Evolutionary conservation across 2,329 filamentous ascomycete species (phyloP).

Genomic region (Phialophora expanda): DNA sequence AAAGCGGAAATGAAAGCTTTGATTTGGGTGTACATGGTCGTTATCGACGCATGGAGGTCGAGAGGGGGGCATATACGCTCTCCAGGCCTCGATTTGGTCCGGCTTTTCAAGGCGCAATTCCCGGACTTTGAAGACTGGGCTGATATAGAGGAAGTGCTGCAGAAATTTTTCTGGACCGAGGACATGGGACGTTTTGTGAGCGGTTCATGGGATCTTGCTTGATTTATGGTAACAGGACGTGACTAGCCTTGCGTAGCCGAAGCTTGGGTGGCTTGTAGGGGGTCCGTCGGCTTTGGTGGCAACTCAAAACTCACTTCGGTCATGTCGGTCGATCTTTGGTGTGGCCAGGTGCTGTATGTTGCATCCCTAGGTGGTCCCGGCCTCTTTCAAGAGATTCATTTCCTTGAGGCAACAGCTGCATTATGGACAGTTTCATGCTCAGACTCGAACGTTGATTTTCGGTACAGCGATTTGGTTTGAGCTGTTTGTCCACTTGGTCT

Average conservation of each 20-base stretch:
- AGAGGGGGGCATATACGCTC: not conserved
- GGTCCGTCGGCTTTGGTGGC: not conserved
- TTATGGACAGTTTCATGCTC: no score
- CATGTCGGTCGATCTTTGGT: not conserved
- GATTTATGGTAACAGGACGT: not conserved
- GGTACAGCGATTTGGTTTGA: no score
- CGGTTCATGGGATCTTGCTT: not conserved
- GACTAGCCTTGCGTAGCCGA: not conserved
- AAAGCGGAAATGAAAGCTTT: slow-evolving; percentile 5
- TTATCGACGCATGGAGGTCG: slow-evolving; percentile 4
- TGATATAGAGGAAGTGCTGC: not conserved
- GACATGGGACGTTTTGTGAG: slow-evolving; percentile 2
- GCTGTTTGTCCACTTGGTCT: no score
- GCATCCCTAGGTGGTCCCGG: no score
- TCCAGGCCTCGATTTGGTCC: not conserved
- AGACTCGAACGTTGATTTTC: no score
- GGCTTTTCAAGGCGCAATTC: slow-evolving; percentile 3
- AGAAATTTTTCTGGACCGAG: not conserved
- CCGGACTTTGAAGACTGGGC: not conserved
- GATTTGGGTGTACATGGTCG: slow-evolving; percentile 18
- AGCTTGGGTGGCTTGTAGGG: not conserved
- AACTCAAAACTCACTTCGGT: no score
- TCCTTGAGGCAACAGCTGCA: no score
- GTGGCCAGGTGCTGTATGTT: no score
- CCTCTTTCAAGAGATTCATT: no score